Evolutionary conservation across 495 filamentous ascomycete genomes (phyloP).

Genomic region (Trichoderma asperelloides): DNA sequence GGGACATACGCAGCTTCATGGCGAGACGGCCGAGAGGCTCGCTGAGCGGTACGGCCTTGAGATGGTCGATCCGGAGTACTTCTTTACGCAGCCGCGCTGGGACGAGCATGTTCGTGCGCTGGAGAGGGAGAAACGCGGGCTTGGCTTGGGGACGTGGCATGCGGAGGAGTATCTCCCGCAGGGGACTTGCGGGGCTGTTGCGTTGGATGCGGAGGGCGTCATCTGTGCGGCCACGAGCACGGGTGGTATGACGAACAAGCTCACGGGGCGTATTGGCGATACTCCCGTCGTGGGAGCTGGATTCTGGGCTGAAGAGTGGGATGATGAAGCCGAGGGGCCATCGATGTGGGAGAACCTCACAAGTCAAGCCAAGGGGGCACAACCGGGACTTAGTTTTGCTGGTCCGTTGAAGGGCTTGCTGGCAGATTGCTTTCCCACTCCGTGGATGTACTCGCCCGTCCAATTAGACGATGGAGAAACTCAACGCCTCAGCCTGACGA

Average conservation of each 20-base stretch:
- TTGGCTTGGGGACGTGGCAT: conserved; percentile 30
- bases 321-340: conserved; percentile 24
- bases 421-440: conserved; percentile 45
- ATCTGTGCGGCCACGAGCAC: conserved; percentile 77
- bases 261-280: conserved; percentile 77
- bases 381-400: conserved; percentile 32
- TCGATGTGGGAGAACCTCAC: conserved; percentile 3
- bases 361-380: conserved; percentile 11
- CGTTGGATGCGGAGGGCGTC: conserved; percentile 61
- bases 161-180: conserved; percentile 61
- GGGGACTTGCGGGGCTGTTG: conserved; percentile 78
- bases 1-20: conserved; percentile 61
- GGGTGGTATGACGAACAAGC: conserved; percentile 82
- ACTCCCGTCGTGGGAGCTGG: conserved; percentile 81
- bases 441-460: conserved; percentile 26
- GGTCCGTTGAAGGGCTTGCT: conserved; percentile 30
- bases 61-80: conserved; percentile 60
- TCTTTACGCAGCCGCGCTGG: conserved; percentile 73
- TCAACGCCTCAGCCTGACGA: conserved; percentile 6
- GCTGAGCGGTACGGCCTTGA: conserved; percentile 59
- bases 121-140: conserved; percentile 36
- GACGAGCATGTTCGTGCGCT: conserved; percentile 69
- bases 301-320: conserved; percentile 85
- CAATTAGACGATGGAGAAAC: conserved; percentile 14
- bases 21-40: conserved; percentile 54